Evolutionary conservation across 225 moss, liverwort and hornwort genomes (phyloP).

Genomic region (Bryum argenteum): DNA sequence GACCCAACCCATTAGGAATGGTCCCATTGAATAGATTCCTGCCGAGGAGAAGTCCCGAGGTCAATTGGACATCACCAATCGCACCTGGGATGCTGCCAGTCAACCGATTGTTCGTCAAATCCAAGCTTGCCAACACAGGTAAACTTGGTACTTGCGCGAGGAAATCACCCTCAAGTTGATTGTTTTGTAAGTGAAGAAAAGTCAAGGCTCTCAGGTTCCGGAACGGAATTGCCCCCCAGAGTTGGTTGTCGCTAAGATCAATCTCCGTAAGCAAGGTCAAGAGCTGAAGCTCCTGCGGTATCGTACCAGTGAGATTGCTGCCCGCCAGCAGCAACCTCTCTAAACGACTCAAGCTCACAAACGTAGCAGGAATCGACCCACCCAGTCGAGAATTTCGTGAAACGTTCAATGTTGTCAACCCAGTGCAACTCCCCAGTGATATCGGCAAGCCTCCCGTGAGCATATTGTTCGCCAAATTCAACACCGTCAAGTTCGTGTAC

Average conservation of each 20-base stretch:
- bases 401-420: constrained; percentile 30
- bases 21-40: constrained; percentile 42
- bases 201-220: constrained; percentile 27
- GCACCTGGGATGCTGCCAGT: constrained; percentile 42
- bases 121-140: constrained; percentile 29
- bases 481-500: constrained; percentile 27
- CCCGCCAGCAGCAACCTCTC: constrained; percentile 27
- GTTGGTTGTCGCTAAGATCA: constrained; percentile 47
- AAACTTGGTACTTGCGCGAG: constrained; percentile 20
- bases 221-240: constrained; percentile 39
- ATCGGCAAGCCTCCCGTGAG: constrained; percentile 46
- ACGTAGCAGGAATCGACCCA: constrained; percentile 36
- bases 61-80: constrained; percentile 29
- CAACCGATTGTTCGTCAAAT: constrained; percentile 43
- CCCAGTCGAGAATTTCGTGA: constrained; percentile 34
- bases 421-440: constrained; percentile 31
- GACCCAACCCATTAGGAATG: constrained; percentile 42
- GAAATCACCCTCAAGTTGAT: constrained; percentile 46
- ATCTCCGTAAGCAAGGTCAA: constrained; percentile 29
- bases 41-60: constrained; percentile 31
- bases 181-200: constrained; percentile 43
- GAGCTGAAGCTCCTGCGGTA: constrained; percentile 31
- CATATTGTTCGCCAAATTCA: constrained; percentile 40
- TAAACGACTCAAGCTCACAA: constrained; percentile 37
- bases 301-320: constrained; percentile 22